Percentiles rank a stretch among this genome's conserved stretches.
Evolutionary conservation across 108 stramenopile genomes (phyloP).

Genomic region (Poteriospumella lacustris): DNA sequence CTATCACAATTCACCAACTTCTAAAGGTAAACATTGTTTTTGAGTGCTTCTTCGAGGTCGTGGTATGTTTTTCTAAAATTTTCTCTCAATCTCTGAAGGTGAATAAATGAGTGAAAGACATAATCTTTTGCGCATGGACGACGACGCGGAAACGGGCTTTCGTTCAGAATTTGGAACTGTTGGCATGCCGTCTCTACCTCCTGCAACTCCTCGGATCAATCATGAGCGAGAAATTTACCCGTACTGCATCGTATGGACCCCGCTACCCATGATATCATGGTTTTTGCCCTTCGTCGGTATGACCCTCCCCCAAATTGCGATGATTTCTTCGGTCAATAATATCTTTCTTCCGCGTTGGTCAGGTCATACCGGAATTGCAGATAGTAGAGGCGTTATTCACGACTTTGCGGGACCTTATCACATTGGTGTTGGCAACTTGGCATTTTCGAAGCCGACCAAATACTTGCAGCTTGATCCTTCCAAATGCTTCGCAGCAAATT

Average conservation of each 20-base stretch:
- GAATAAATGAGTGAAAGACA: too few relatives aligned
- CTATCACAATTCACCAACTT: too few relatives aligned
- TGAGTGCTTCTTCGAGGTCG: too few relatives aligned
- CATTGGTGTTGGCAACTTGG: conserved; percentile 45
- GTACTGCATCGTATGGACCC: conserved; percentile 69
- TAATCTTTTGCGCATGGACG: too few relatives aligned
- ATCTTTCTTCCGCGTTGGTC: neutral
- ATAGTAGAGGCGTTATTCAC: conserved; percentile 63
- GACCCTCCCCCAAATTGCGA: neutral
- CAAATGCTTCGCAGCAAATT: conserved; percentile 39
- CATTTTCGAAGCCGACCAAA: conserved; percentile 51
- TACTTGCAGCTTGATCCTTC: conserved; percentile 47
- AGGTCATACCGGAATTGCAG: conserved; percentile 16
- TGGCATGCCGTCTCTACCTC: too few relatives aligned
- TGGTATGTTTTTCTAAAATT: too few relatives aligned
- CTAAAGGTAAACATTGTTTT: too few relatives aligned
- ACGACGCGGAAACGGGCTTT: too few relatives aligned
- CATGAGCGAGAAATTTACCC: conserved; percentile 34
- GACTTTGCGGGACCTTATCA: conserved; percentile 92
- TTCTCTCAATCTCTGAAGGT: too few relatives aligned
- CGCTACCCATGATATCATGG: conserved; percentile 81
- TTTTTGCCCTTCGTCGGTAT: conserved; percentile 78
- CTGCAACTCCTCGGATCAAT: too few relatives aligned
- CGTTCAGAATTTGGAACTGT: too few relatives aligned
- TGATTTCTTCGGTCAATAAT: neutral